Evolutionary conservation across 352 stramenopile species (phyloP), one percentile per base, ranked within the genome.

Genomic region (Halophytophthora batemanensis): DNA sequence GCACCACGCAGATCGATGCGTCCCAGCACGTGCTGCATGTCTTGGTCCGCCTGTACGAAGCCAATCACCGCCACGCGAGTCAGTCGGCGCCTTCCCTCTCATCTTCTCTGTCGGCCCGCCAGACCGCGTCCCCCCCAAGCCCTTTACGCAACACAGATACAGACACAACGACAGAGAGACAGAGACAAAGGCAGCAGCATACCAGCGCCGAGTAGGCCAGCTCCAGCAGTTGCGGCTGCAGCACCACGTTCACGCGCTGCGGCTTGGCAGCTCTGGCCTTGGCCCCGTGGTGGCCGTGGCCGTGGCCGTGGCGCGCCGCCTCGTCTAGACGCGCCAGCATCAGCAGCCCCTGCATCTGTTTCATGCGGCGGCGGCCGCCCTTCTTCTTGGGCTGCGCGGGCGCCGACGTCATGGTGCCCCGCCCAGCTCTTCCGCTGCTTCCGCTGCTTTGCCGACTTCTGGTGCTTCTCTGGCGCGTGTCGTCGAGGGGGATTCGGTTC

Each of bases 281-380:
- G 31, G n/a, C 31, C 39, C 44, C 18, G 28, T 53, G 45, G 29
- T 59, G 45, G 25, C 25, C 25, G 13, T 47, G 55, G 15, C 61
- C 39, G 29, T 59, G 45, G 25, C 25, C 25, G 13, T 47, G 55
- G 15, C 61, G 64, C 21, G 53, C 39, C n/a, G 50, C 45, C 22
- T 59, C 49, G 35, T 72, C 61, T 21, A 77, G 53, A 6, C 76
- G 66, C 53, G 77, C 69, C 35, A 90, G 72, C 48, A 82, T 57
- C 53, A 90, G 59, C 50, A 90, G 56, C 2, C 80, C 80, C 56
- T 88, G 72, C 80, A 90, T 90, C 52, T 90, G 80, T 71, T 88
- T 90, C 77, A 90, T 77, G 41, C 72, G 71, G 37, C 80, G 80
- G 41, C 64, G 73, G 38, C 69, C 77, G 38, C 73, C 65, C 55